Evolutionary conservation across 441 rosid species (phyloP).

Genomic region (Biscutella auriculata): DNA sequence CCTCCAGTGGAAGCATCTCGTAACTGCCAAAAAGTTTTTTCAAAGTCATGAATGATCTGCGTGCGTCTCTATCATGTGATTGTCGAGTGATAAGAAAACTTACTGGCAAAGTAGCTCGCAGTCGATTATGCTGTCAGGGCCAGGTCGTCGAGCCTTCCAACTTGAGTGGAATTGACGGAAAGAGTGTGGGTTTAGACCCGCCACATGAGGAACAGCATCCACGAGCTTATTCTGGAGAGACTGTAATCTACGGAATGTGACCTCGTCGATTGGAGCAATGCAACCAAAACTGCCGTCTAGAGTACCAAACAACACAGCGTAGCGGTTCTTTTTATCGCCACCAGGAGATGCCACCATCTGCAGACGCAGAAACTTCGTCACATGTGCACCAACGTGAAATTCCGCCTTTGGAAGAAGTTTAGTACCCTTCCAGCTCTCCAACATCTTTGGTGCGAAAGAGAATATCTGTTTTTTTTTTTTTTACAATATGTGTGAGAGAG

Average conservation of each 20-base stretch:
- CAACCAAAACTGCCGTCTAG: slow-evolving; percentile 94
- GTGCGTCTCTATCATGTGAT: not conserved
- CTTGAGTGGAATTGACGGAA: slow-evolving; percentile 76
- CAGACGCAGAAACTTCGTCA: slow-evolving; percentile 79
- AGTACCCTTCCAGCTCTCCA: slow-evolving; percentile 98
- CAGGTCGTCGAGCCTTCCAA: slow-evolving; percentile 87
- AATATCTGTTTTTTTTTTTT: slow-evolving; percentile 43
- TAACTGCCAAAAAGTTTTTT: slow-evolving; percentile 39
- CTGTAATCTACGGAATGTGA: slow-evolving; percentile 90
- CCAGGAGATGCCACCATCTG: slow-evolving; percentile 71
- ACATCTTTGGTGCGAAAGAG: slow-evolving; percentile 90
- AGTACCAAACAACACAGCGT: slow-evolving; percentile 78
- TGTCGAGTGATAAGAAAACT: slow-evolving; percentile 24
- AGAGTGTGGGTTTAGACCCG: slow-evolving; percentile 87
- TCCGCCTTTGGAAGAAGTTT: slow-evolving; percentile 94
- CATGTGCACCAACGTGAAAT: slow-evolving; percentile 88
- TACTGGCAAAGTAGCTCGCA: slow-evolving; percentile 89
- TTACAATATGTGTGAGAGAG: no score
- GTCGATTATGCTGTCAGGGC: slow-evolving; percentile 93
- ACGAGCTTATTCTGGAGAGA: slow-evolving; percentile 83
- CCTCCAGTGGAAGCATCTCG: slow-evolving; percentile 87
- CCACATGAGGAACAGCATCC: slow-evolving; percentile 86
- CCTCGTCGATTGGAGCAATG: slow-evolving; percentile 90
- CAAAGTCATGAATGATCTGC: slow-evolving; percentile 1
- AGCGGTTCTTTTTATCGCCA: slow-evolving; percentile 86